phyloP scores from a whole-genome alignment of 371 early-diverging fungal species.

The Batrachochytrium dendrobatidis region DNA sequence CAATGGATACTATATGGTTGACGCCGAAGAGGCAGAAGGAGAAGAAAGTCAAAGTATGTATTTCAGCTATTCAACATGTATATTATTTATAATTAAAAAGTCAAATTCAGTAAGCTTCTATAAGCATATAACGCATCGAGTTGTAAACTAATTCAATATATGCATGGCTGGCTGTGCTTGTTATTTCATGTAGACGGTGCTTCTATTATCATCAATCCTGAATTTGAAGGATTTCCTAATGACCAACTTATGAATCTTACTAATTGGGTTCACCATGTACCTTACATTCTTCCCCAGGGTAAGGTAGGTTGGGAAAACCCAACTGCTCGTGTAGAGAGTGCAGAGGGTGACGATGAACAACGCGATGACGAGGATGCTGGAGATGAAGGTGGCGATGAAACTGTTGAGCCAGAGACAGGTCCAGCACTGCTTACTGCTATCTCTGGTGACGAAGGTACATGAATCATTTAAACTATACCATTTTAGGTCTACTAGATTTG shows the following conservation, averaged over 20 bases:
- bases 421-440: constrained; percentile 35
- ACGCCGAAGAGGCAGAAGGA: constrained; percentile 36
- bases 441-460: constrained; percentile 36
- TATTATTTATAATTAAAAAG: neutral
- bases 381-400: constrained; percentile 22
- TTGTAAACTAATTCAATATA: too few relatives aligned
- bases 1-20: constrained; percentile 46
- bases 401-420: constrained; percentile 41
- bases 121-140: too few relatives aligned
- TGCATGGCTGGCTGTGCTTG: too few relatives aligned
- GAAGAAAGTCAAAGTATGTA: constrained; percentile 34
- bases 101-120: constrained; percentile 6
- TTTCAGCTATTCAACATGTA: neutral
- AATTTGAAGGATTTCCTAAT: constrained; percentile 36
- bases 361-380: constrained; percentile 27
- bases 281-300: constrained; percentile 52
- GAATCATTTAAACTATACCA: constrained; percentile 2
- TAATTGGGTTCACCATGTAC: constrained; percentile 53
- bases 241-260: constrained; percentile 28
- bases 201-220: constrained; percentile 47
- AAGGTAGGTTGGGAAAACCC: constrained; percentile 45
- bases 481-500: too few relatives aligned
- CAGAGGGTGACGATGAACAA: constrained; percentile 21
- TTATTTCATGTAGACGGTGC: constrained; percentile 9
- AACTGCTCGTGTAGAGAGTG: constrained; percentile 4